A percentile compares a stretch with the other conserved stretches of the same genome.
Conservation (phyloP, 768 basidiomycete genomes). For the Pholiota molesta region DNA sequence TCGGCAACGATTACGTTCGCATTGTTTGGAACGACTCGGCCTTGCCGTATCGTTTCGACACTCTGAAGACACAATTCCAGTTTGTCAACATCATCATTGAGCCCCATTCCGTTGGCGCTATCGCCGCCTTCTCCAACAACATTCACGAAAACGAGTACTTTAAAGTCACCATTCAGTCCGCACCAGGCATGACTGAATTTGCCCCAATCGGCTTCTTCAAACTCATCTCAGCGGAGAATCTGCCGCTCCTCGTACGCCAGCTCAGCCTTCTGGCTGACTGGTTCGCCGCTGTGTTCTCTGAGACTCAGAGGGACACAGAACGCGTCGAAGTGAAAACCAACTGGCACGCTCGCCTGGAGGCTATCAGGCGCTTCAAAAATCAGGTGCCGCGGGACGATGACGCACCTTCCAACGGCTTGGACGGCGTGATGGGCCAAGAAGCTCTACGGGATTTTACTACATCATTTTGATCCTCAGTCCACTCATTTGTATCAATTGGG, state of each 20-base stretch:
- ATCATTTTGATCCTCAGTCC: conserved; percentile 37
- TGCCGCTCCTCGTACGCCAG: conserved; percentile 88
- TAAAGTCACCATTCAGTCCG: conserved; percentile 90
- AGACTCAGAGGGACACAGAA: conserved; percentile 70
- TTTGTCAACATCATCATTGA: conserved; percentile 98
- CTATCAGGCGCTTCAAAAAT: conserved; percentile 71
- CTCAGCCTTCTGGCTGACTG: conserved; percentile 87
- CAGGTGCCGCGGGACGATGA: conserved; percentile 34
- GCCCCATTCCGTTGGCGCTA: conserved; percentile 84
- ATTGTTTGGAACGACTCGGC: conserved; percentile 99
- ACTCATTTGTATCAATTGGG: conserved; percentile 17
- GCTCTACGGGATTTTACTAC: conserved; percentile 61
- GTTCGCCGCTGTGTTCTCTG: conserved; percentile 83
- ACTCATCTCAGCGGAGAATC: conserved; percentile 84
- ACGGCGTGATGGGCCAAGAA: conserved; percentile 56
- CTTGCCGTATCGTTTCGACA: conserved; percentile 86
- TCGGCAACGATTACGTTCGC: conserved; percentile 95
- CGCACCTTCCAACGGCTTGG: conserved; percentile 21
- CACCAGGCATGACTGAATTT: conserved; percentile 91
- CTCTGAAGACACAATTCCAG: conserved; percentile 90
- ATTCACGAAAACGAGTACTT: conserved; percentile 93
- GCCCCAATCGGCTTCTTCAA: conserved; percentile 93
- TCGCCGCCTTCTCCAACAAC: conserved; percentile 84
- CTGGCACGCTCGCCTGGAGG: conserved; percentile 81
- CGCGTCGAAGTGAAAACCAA: conserved; percentile 85